Evolutionary conservation across 2,329 filamentous ascomycete genomes (phyloP).

Genomic region (Mariannaea sp.): DNA sequence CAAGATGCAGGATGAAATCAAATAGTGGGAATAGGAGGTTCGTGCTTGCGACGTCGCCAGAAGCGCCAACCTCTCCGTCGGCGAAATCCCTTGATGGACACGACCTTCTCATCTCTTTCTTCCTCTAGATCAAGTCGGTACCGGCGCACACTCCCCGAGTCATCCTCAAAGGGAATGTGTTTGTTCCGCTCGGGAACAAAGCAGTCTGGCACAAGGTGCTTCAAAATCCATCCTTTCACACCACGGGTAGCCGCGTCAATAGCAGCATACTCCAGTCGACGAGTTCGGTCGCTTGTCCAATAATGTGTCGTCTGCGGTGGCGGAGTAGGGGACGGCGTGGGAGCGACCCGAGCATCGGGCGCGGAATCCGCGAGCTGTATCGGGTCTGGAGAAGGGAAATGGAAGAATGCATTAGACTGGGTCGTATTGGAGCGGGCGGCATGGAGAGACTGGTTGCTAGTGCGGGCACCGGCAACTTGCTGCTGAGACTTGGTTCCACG

Average conservation of each 20-base stretch:
- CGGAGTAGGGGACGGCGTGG: slow-evolving; percentile 42
- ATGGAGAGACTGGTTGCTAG: slow-evolving; percentile 43
- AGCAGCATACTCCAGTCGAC: slow-evolving; percentile 67
- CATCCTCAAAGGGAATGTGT: slow-evolving; percentile 63
- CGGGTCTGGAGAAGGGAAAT: slow-evolving; percentile 54
- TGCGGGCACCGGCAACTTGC: slow-evolving; percentile 26
- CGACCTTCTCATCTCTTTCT: slow-evolving; percentile 41
- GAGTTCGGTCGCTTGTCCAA: slow-evolving; percentile 68
- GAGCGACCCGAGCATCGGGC: slow-evolving; percentile 26
- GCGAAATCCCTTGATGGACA: slow-evolving; percentile 13
- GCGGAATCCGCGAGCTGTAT: slow-evolving; percentile 34
- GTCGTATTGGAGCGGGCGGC: slow-evolving; percentile 43
- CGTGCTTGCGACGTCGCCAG: slow-evolving; percentile 37
- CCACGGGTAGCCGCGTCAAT: slow-evolving; percentile 67
- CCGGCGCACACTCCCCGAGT: slow-evolving; percentile 65
- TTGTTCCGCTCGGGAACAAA: slow-evolving; percentile 57
- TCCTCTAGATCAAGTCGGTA: slow-evolving; percentile 64
- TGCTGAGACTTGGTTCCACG: slow-evolving; percentile 47
- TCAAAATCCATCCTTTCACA: slow-evolving; percentile 63
- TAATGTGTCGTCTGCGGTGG: slow-evolving; percentile 67
- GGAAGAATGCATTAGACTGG: slow-evolving; percentile 51
- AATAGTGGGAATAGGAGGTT: slow-evolving; percentile 9
- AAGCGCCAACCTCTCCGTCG: slow-evolving; percentile 38
- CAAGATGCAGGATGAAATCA: no score
- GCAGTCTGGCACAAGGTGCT: slow-evolving; percentile 64